A percentile compares a stretch with the other conserved stretches of the same genome.
Evolutionary conservation across 2,329 filamentous ascomycete genomes (phyloP).

Genomic region (Ophiostoma fasciatum): DNA sequence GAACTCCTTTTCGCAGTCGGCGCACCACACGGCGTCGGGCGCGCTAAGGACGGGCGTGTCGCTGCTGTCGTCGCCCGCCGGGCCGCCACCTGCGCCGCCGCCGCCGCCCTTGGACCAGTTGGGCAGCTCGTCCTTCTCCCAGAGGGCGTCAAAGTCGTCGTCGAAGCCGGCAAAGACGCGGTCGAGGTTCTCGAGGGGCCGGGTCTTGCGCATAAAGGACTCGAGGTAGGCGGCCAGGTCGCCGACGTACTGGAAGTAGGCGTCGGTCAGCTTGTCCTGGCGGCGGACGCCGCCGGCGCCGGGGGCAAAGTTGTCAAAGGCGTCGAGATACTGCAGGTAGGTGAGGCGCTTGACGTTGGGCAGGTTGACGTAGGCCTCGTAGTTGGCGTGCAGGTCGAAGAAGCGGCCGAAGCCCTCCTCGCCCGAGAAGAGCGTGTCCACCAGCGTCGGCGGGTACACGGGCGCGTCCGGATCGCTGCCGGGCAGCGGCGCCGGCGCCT

Average conservation of each 20-base stretch:
- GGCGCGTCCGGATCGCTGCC: conserved; percentile 30
- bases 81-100: conserved; percentile 1
- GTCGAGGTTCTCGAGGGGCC: conserved; percentile 74
- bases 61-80: background rate
- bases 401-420: conserved; percentile 90
- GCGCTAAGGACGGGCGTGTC: conserved; percentile 15
- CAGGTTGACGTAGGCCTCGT: conserved; percentile 84
- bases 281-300: conserved; percentile 62
- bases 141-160: conserved; percentile 67
- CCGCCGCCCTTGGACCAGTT: conserved; percentile 46
- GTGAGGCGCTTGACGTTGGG: conserved; percentile 70
- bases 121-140: conserved; percentile 63
- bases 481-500: conserved; percentile 31
- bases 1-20: conserved; percentile 87
- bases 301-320: conserved; percentile 73
- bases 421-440: conserved; percentile 88
- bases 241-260: conserved; percentile 81
- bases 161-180: conserved; percentile 65
- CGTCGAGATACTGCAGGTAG: conserved; percentile 85
- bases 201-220: conserved; percentile 68
- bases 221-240: conserved; percentile 73
- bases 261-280: conserved; percentile 75
- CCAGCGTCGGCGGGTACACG: conserved; percentile 47
- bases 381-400: conserved; percentile 70
- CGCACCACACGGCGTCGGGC: conserved; percentile 67